Evolutionary conservation across 139 green algal genomes (phyloP).

Genomic region (Ettlia oleoabundans): DNA sequence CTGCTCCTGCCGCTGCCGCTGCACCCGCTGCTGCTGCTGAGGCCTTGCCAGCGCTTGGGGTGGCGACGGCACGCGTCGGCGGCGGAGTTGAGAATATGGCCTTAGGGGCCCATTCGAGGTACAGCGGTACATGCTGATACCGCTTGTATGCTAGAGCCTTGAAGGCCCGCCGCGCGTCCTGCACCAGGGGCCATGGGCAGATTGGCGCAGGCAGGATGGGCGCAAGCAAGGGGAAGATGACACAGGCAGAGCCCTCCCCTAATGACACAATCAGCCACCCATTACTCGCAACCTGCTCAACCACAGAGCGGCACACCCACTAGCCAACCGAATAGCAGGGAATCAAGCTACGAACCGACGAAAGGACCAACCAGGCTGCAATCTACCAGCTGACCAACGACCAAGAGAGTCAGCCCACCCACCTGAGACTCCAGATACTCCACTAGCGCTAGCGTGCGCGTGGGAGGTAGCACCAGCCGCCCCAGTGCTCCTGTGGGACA

Average conservation of each 20-base stretch:
- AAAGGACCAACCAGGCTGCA: too few species aligned
- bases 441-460: slow-evolving; percentile 88
- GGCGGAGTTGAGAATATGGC: slow-evolving; percentile 74
- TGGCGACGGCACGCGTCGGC: slow-evolving; percentile 2
- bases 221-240: too few species aligned
- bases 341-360: too few species aligned
- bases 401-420: slow-evolving; percentile 15
- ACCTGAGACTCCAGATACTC: slow-evolving; percentile 82
- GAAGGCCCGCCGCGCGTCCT: slow-evolving; percentile 74
- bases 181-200: background rate
- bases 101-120: slow-evolving; percentile 96
- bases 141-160: slow-evolving; percentile 94
- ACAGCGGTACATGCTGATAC: slow-evolving; percentile 94
- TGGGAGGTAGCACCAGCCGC: slow-evolving; percentile 88
- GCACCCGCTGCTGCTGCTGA: slow-evolving; percentile 5
- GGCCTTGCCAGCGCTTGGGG: background rate
- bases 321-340: too few species aligned
- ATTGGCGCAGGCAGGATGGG: background rate
- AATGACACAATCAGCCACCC: too few species aligned
- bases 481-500: slow-evolving; percentile 51
- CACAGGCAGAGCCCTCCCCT: too few species aligned
- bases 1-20: slow-evolving; percentile 17
- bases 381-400: too few species aligned
- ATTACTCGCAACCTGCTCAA: too few species aligned
- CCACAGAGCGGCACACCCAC: too few species aligned